These are phyloP conservation scores for Solanum piurae DNA, from an alignment of 257 asterid species.

Conservation along the genomic window DNA sequence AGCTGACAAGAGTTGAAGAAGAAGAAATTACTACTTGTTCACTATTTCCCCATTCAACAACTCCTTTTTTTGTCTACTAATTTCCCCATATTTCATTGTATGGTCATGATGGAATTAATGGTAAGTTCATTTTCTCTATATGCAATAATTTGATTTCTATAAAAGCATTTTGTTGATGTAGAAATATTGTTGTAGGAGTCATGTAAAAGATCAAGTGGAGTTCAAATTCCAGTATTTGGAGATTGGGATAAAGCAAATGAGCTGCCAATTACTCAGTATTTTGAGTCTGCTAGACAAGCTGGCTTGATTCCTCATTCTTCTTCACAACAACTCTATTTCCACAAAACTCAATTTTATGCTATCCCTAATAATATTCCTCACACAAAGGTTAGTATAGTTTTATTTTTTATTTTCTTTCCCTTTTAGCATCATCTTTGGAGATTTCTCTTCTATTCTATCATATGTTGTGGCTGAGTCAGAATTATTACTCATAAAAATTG, in stretches of 20 bases:
- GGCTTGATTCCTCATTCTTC: conserved; percentile 42
- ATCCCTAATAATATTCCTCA: conserved; percentile 20
- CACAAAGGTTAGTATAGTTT: conserved; percentile 12
- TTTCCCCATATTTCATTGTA: background rate
- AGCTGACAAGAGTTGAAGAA: background rate
- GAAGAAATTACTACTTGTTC: background rate
- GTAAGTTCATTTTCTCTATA: background rate
- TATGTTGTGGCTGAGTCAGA: background rate
- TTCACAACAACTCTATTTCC: conserved; percentile 21
- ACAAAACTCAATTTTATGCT: conserved; percentile 27
- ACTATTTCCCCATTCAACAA: background rate
- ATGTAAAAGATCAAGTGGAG: conserved; percentile 34
- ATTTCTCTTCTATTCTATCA: too few relatives aligned
- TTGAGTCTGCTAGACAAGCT: conserved; percentile 76
- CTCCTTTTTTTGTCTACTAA: background rate
- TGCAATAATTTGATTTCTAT: background rate
- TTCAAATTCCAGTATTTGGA: conserved; percentile 64
- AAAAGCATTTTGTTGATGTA: background rate
- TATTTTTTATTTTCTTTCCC: too few relatives aligned
- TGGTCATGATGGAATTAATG: background rate
- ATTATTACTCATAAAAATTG: background rate
- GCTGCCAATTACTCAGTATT: conserved; percentile 65
- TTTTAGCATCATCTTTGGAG: background rate
- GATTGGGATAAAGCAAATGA: conserved; percentile 64
- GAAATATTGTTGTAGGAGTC: background rate